phyloP scores from a whole-genome alignment of 1,284 basidiomycete genomes.

The Termitomyces sp. region DNA sequence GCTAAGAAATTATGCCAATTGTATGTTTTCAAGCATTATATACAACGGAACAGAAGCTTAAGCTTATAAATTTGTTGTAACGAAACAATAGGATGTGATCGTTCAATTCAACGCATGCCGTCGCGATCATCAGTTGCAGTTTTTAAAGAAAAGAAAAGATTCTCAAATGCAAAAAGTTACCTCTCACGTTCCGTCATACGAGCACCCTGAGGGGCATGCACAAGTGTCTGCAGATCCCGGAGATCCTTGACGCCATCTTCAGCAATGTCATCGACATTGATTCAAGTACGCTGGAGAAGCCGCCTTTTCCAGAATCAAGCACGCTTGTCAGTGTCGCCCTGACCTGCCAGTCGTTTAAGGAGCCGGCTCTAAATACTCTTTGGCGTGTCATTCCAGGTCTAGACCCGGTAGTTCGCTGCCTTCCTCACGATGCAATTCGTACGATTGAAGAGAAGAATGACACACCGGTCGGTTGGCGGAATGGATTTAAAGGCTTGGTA shows the following conservation, averaged over 20 bases:
- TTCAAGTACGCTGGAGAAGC: background rate
- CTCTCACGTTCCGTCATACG: background rate
- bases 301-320: background rate
- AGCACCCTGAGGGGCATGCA: background rate
- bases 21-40: background rate
- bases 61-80: background rate
- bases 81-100: background rate
- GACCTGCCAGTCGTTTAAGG: conserved; percentile 7
- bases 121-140: background rate
- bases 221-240: background rate
- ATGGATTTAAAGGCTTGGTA: conserved; percentile 3
- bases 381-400: conserved; percentile 6
- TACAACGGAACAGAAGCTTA: background rate
- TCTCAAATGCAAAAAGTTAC: background rate
- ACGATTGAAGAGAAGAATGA: conserved; percentile 1
- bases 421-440: conserved; percentile 6
- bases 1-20: background rate
- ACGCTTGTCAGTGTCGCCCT: conserved; percentile 5
- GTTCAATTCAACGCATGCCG: background rate
- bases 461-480: background rate
- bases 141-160: background rate
- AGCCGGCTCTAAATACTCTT: conserved; percentile 8
- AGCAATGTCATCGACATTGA: background rate
- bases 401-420: conserved; percentile 2
- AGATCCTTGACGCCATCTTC: conserved; percentile 6